Evolutionary conservation across 1,139 yeast species (phyloP), one percentile per base, ranked within the genome.

Genomic region (Yamadazyma trypodendri): DNA sequence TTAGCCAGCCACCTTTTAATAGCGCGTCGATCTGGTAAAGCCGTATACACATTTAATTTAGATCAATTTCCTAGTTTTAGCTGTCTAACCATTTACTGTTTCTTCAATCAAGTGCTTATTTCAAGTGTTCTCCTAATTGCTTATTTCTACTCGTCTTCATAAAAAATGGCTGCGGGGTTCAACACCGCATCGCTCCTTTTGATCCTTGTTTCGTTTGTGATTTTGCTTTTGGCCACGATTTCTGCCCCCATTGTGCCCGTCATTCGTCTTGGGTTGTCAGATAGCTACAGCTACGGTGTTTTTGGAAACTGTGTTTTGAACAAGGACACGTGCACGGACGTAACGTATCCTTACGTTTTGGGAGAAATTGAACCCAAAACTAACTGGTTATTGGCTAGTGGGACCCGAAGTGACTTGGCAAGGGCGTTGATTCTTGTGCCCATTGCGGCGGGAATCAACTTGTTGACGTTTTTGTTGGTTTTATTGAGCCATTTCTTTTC

Each of bases 351-450:
- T 2, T 56, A 65, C 38, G 28, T 36, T 2, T 45, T 62, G 14
- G 50, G 60, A 25, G 49, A 51, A 17, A 54, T 50, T 16, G 44
- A 50, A 12, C 41, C 50, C 11, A 28, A 47, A 12, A 21, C 36
- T 14, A 50, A 50, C 42, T 67, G 71, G 70, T 31, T 54, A 3
- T 54, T 65, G 39, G 43, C 49, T 13, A 18, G 38, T 2, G 23
- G 40, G 31, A 81, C 88, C 1, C 71, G 96, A 48, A 75, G 73
- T 44, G 70, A 79, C 2, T 73, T 90, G 37, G 82, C 94, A 3
- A 79, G 80, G 46, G 69, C 87, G 33, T 70, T 92, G 39, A 77
- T 90, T 32, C 78, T 87, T 14, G 89, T 85, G 47, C 95, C 95
- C 0, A 78, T 90, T 24, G 87, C 95, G 3, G 79, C 87, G 12